Conservation (phyloP, 345 rosid genomes). For the Triadica sebifera region DNA sequence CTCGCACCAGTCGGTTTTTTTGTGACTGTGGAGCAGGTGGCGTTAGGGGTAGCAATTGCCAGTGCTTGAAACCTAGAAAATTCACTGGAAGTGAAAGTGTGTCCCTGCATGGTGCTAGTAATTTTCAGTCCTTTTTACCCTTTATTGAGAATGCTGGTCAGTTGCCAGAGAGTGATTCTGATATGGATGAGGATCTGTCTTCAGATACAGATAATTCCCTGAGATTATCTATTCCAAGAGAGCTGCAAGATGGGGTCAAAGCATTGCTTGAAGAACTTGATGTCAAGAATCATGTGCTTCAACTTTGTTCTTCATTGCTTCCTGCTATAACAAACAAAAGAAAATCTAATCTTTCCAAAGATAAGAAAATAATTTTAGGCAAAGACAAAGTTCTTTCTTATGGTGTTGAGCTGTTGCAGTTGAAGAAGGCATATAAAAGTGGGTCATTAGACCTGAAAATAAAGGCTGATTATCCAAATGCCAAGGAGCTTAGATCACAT, state of each 20-base stretch:
- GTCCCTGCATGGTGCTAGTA: constrained; percentile 51
- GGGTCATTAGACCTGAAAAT: constrained; percentile 97
- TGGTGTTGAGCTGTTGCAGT: constrained; percentile 77
- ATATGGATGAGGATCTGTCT: constrained; percentile 71
- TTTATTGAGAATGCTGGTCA: constrained; percentile 77
- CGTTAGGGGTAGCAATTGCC: constrained; percentile 94
- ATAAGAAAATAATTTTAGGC: constrained; percentile 64
- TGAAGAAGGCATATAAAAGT: constrained; percentile 94
- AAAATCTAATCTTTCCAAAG: constrained; percentile 62
- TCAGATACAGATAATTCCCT: constrained; percentile 51
- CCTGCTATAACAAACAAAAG: constrained; percentile 75
- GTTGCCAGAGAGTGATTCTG: constrained; percentile 87
- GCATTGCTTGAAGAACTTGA: constrained; percentile 74
- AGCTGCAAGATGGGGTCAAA: constrained; percentile 61
- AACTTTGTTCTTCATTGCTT: constrained; percentile 68
- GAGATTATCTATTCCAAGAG: constrained; percentile 66
- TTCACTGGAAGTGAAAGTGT: constrained; percentile 59
- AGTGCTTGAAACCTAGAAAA: constrained; percentile 95
- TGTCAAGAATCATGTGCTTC: constrained; percentile 68
- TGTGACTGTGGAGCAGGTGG: constrained; percentile 99
- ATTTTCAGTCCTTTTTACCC: constrained; percentile 71
- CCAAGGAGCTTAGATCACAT: constrained; percentile 88
- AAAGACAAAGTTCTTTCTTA: constrained; percentile 76
- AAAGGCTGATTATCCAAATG: constrained; percentile 91
- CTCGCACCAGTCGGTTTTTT: constrained; percentile 92